phyloP scores from a whole-genome alignment of 2,329 filamentous ascomycete genomes.

The Clarireedia homoeocarpa region DNA sequence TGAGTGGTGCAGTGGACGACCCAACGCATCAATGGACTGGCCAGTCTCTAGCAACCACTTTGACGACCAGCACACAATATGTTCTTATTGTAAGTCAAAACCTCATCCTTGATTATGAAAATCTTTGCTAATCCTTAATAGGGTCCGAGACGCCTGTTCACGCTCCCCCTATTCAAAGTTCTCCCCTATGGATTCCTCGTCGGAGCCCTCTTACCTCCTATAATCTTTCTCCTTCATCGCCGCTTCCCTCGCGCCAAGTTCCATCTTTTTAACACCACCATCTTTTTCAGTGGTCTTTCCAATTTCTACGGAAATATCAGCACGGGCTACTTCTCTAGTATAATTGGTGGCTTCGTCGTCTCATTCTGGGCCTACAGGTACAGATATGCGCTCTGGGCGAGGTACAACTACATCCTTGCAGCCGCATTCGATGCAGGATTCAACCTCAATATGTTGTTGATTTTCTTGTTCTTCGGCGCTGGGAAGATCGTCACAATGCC shows the following conservation, averaged over 20 bases:
- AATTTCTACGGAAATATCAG: slow-evolving; percentile 55
- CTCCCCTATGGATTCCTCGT: slow-evolving; percentile 47
- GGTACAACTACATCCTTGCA: slow-evolving; percentile 54
- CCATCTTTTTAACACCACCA: slow-evolving; percentile 53
- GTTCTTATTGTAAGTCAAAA: slow-evolving; percentile 41
- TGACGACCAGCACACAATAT: slow-evolving; percentile 52
- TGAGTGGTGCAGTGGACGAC: slow-evolving; percentile 42
- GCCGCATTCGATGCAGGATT: slow-evolving; percentile 56
- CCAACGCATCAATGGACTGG: slow-evolving; percentile 55
- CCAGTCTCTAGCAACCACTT: slow-evolving; percentile 41
- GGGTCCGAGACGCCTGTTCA: slow-evolving; percentile 42
- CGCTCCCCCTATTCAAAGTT: slow-evolving; percentile 38
- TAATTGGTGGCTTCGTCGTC: slow-evolving; percentile 52
- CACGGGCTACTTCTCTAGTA: slow-evolving; percentile 48
- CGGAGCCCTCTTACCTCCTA: slow-evolving; percentile 37
- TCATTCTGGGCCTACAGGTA: slow-evolving; percentile 52
- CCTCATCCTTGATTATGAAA: not conserved
- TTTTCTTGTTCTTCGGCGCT: slow-evolving; percentile 52
- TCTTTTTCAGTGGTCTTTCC: slow-evolving; percentile 49
- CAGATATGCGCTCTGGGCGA: slow-evolving; percentile 48
- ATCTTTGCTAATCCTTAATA: slow-evolving; percentile 10
- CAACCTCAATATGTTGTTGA: slow-evolving; percentile 52
- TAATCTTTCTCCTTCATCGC: slow-evolving; percentile 44
- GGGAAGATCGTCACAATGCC: slow-evolving; percentile 51
- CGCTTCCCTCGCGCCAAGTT: slow-evolving; percentile 43